These are phyloP conservation scores for Globisporangium abappressorium DNA, from an alignment of 352 stramenopile genomes.

Conservation along the genomic window DNA sequence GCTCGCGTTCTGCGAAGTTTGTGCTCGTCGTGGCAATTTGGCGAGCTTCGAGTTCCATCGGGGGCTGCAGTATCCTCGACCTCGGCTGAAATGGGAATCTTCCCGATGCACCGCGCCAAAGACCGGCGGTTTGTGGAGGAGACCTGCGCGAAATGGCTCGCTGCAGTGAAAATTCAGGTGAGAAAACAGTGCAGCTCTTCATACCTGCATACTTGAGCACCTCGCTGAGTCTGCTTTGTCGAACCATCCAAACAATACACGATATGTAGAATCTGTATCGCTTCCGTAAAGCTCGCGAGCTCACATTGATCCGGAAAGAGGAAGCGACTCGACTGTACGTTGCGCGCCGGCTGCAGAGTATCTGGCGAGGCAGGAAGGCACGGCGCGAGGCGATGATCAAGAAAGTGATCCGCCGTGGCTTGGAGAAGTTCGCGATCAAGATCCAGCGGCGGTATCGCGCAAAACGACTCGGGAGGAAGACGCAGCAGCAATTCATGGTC, in stretches of 20 bases:
- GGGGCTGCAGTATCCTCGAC: conserved; percentile 18
- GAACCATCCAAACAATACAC: background rate
- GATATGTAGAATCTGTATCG: conserved; percentile 58
- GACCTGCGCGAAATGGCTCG: conserved; percentile 46
- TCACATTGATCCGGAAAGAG: conserved; percentile 32
- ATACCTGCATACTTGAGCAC: background rate
- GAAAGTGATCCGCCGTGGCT: conserved; percentile 40
- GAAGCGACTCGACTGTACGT: conserved; percentile 40
- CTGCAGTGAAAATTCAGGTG: conserved; percentile 61
- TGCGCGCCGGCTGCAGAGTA: conserved; percentile 51
- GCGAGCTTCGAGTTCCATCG: conserved; percentile 36
- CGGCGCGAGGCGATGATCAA: conserved; percentile 44
- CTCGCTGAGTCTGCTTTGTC: background rate
- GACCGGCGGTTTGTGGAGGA: conserved; percentile 64
- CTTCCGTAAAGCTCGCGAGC: conserved; percentile 31
- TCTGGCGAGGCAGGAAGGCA: conserved; percentile 55
- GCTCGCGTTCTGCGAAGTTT: conserved; percentile 55
- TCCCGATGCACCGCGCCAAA: conserved; percentile 63
- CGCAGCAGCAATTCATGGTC: conserved; percentile 31
- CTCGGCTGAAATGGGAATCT: conserved; percentile 49
- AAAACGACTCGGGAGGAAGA: conserved; percentile 28
- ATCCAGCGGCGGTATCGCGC: conserved; percentile 73
- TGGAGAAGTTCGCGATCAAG: conserved; percentile 48
- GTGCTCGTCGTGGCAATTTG: conserved; percentile 67
- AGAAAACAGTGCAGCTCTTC: background rate